Evolutionary conservation across 2,329 filamentous ascomycete species (phyloP).

Genomic region (Alternaria hordeiaustralica): DNA sequence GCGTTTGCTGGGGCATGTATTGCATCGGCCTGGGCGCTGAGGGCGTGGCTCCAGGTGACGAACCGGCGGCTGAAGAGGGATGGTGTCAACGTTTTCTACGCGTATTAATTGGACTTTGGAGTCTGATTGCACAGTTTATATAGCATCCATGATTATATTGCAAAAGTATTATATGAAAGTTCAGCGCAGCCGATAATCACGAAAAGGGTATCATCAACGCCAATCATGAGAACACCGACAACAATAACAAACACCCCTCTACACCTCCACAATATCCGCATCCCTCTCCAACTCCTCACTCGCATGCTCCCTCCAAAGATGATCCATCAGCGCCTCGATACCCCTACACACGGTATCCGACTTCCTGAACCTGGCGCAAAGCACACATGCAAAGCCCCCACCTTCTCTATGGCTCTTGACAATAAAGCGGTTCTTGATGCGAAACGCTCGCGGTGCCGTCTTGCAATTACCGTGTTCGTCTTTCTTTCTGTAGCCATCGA

Average conservation of each 20-base stretch:
- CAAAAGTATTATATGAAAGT: neutral
- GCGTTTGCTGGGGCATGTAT: conserved; percentile 23
- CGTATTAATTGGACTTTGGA: conserved; percentile 2
- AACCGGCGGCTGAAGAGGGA: conserved; percentile 17
- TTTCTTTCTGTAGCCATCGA: conserved; percentile 11
- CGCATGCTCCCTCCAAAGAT: conserved; percentile 43
- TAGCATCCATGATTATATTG: neutral
- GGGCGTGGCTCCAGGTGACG: conserved; percentile 16
- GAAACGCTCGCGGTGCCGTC: conserved; percentile 23
- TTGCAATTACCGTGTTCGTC: conserved; percentile 3
- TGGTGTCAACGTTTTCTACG: conserved; percentile 20
- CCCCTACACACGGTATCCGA: conserved; percentile 38
- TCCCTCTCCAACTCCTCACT: conserved; percentile 36
- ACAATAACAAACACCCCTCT: neutral
- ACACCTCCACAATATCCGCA: conserved; percentile 32
- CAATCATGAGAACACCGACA: neutral
- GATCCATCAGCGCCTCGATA: conserved; percentile 37
- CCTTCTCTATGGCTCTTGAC: conserved; percentile 41
- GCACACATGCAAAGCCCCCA: conserved; percentile 39
- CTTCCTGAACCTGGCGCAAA: conserved; percentile 33
- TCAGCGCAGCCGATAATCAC: neutral
- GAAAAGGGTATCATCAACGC: neutral
- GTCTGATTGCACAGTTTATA: neutral
- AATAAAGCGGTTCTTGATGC: conserved; percentile 38
- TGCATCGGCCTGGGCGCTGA: conserved; percentile 20